A percentile compares a stretch with the other conserved stretches of the same genome.
These are phyloP conservation scores for Chytriomyces sp. DNA, from an alignment of 192 early-diverging fungal genomes.

Conservation along the genomic window DNA sequence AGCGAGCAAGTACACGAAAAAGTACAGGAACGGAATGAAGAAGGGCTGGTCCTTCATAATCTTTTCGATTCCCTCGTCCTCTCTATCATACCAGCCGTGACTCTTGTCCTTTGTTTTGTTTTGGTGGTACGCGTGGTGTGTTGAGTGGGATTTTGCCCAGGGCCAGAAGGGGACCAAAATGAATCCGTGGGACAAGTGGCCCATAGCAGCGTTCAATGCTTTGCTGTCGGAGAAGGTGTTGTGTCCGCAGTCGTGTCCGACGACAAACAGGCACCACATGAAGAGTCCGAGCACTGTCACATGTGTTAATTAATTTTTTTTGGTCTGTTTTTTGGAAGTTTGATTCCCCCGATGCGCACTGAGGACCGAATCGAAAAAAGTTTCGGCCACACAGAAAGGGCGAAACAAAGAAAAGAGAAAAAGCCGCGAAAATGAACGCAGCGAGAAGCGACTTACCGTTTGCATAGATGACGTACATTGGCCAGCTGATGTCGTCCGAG, in stretches of 20 bases:
- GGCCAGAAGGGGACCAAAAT: conserved; percentile 53
- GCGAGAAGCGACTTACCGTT: conserved; percentile 16
- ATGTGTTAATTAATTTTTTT: neutral
- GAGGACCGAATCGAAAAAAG: too few relatives aligned
- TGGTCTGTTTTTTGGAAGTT: too few relatives aligned
- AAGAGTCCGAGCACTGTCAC: conserved; percentile 40
- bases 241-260: conserved; percentile 56
- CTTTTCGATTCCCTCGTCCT: conserved; percentile 40
- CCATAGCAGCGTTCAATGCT: conserved; percentile 45
- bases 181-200: conserved; percentile 51
- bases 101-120: conserved; percentile 53
- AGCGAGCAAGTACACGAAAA: conserved; percentile 40
- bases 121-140: conserved; percentile 52
- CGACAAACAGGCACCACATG: conserved; percentile 54
- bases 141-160: conserved; percentile 50
- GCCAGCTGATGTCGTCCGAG: conserved; percentile 29
- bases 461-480: conserved; percentile 22
- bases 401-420: neutral
- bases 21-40: conserved; percentile 45
- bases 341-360: too few relatives aligned
- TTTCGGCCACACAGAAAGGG: neutral
- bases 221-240: conserved; percentile 44
- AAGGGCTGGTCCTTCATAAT: conserved; percentile 44
- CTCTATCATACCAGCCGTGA: conserved; percentile 41
- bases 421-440: neutral